These are phyloP conservation scores for Babjeviella inositovora DNA, from an alignment of 805 yeast species.

Conservation along the genomic window DNA sequence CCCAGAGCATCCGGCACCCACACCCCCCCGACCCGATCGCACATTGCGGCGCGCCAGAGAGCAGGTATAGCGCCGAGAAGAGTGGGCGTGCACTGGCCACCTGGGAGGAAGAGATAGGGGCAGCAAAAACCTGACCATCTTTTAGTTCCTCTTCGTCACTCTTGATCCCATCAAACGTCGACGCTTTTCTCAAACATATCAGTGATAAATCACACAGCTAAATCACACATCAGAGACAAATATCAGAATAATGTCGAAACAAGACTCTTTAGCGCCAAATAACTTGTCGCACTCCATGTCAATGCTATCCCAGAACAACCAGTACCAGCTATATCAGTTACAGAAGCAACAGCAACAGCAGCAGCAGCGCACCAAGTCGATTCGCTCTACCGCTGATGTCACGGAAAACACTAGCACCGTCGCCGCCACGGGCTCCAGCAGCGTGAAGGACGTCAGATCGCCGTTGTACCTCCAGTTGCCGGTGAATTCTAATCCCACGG, in stretches of 20 bases:
- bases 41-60: too few species aligned
- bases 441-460: slow-evolving; percentile 1
- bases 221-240: not conserved
- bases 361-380: slow-evolving; percentile 21
- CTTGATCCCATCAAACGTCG: too few species aligned
- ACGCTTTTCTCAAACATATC: too few species aligned
- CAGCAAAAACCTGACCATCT: too few species aligned
- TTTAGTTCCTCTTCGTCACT: too few species aligned
- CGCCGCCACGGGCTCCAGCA: slow-evolving; percentile 3
- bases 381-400: slow-evolving; percentile 16
- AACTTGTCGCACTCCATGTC: slow-evolving; percentile 21
- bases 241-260: slow-evolving; percentile 11
- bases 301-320: slow-evolving; percentile 26
- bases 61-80: too few species aligned
- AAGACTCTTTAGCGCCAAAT: slow-evolving; percentile 17
- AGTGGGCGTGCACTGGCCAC: too few species aligned
- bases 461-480: slow-evolving; percentile 19
- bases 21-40: too few species aligned
- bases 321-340: slow-evolving; percentile 25
- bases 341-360: slow-evolving; percentile 17
- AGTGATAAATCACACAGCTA: too few species aligned
- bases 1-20: too few species aligned
- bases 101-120: too few species aligned
- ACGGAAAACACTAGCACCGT: slow-evolving; percentile 1
- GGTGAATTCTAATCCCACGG: slow-evolving; percentile 64